Conservation (phyloP, 208 protist species). For the Naegleria fowleri region DNA sequence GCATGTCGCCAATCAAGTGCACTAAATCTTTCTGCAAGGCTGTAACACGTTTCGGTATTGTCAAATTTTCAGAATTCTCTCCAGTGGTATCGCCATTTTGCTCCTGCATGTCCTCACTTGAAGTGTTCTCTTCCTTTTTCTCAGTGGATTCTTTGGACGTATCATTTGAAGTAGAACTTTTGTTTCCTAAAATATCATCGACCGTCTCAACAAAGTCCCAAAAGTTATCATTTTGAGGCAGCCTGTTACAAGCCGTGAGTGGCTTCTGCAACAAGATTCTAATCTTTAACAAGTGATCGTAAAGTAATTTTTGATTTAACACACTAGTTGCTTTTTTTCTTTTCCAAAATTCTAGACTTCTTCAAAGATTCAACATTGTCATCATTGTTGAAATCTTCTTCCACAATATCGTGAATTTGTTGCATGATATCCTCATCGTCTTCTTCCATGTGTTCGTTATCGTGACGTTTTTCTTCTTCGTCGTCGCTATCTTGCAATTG, state of each 20-base stretch:
- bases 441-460: neutral
- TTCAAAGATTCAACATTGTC: neutral
- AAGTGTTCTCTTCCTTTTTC: neutral
- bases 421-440: neutral
- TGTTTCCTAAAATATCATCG: neutral
- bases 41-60: neutral
- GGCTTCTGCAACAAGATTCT: slow-evolving; percentile 23
- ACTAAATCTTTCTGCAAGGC: neutral
- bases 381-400: neutral
- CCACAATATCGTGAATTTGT: neutral
- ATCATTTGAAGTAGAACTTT: neutral
- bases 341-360: neutral
- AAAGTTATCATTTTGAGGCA: neutral
- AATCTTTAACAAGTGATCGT: slow-evolving; percentile 1
- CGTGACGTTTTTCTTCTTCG: neutral
- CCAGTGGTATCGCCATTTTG: neutral
- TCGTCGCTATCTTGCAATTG: neutral
- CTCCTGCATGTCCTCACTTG: neutral
- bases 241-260: neutral
- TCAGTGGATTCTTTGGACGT: too few relatives aligned
- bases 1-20: neutral
- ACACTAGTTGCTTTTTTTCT: neutral
- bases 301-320: slow-evolving; percentile 15
- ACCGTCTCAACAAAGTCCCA: neutral
- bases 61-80: neutral